Evolutionary conservation across 2,329 filamentous ascomycete genomes (phyloP), one percentile per base, ranked within the genome.

Genomic region (Sordariomycetes sp.): DNA sequence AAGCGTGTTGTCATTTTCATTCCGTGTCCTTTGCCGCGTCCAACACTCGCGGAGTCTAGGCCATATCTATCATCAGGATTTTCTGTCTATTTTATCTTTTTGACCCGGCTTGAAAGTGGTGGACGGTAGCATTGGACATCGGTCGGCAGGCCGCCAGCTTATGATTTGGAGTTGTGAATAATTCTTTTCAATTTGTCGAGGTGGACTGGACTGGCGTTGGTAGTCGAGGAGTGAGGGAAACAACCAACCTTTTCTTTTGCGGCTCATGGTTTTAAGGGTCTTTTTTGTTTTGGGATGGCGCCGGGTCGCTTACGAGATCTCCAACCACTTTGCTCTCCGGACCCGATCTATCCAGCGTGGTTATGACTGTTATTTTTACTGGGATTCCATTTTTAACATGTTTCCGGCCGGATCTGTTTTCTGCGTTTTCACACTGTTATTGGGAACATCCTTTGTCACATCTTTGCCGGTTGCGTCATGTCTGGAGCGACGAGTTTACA

Each of bases 241-340:
- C 45, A 50, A 50, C n/a, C 12, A 20, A 22, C 6, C 45, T 48
- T 48, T 22, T 48, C 17, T 48, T 48, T n/a, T n/a, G n/a, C n/a
- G n/a, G n/a, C n/a, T 48, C 34, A 50, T 39, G 28, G 42, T 42
- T 17, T 15, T 45, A 45, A n/a, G 39, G 7, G 39, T 45, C 13
- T 17, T 8, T 15, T 50, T 56, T 25, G 42, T 55, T 45, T 22
- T 42, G 50, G 25, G 12, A 22, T 50, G n/a, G 45, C 45, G 20
- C 45, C 45, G 45, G 22, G n/a, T 50, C 20, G n/a, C 24, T 50
- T 50, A 24, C 45, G 45, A 50, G 22, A 24, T 20, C n/a, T 45
- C n/a, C n/a, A n/a, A n/a, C 13, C 24, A 48, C 20, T 10, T 55
- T 56, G 54, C 54, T 56, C 42, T 56, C 54, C 36, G 54, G 54